Evolutionary conservation across 768 basidiomycete genomes (phyloP).

Genomic region (Russula vinacea): DNA sequence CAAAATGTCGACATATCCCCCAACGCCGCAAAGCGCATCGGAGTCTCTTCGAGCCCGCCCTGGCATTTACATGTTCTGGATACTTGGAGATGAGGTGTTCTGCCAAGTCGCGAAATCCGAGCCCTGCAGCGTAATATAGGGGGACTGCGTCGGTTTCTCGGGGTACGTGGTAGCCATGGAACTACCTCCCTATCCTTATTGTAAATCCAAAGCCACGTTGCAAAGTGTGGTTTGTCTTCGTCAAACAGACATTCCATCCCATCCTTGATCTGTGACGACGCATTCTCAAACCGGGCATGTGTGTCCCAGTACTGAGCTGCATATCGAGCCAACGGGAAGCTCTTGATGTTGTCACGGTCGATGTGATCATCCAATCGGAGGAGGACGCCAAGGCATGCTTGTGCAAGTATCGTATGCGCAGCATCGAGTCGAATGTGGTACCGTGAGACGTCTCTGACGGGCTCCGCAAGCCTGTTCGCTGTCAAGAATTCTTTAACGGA

Average conservation of each 20-base stretch:
- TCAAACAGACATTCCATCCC: conserved; percentile 4
- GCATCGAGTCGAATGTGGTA: background rate
- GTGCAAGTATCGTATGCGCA: conserved; percentile 2
- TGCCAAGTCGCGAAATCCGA: background rate
- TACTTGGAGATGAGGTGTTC: background rate
- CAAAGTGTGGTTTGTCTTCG: background rate
- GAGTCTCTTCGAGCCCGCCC: background rate
- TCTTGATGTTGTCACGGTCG: background rate
- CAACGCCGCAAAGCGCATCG: background rate
- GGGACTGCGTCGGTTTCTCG: background rate
- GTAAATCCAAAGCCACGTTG: conserved; percentile 1
- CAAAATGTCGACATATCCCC: background rate
- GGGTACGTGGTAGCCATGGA: background rate
- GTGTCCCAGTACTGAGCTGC: background rate
- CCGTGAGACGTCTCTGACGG: background rate
- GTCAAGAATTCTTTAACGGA: conserved; percentile 8
- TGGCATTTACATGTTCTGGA: background rate
- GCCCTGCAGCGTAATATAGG: background rate
- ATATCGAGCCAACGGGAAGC: conserved; percentile 1
- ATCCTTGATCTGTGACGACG: background rate
- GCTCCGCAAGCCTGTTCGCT: background rate
- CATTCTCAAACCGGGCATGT: background rate
- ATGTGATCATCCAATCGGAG: background rate
- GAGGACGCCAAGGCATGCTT: conserved; percentile 1
- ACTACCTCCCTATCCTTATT: no score